Conservation (phyloP, 2,329 filamentous ascomycete species). For the Ceratocystis eucalypticola region DNA sequence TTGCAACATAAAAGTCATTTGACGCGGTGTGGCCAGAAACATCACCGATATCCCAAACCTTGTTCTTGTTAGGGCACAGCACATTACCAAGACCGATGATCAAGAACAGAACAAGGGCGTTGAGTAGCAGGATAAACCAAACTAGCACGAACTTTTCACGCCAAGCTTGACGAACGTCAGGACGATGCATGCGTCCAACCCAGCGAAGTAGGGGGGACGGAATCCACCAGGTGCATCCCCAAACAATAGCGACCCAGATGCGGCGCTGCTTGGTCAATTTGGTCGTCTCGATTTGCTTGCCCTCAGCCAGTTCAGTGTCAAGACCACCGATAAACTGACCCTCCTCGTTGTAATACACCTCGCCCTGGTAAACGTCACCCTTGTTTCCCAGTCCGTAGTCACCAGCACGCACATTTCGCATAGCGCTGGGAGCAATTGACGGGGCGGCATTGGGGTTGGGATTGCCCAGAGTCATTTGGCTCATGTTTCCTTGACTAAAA, state of each 20-base stretch:
- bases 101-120: constrained; percentile 76
- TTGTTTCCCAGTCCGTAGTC: constrained; percentile 84
- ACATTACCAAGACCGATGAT: constrained; percentile 76
- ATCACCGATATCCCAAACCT: constrained; percentile 66
- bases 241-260: constrained; percentile 69
- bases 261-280: constrained; percentile 51
- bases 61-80: constrained; percentile 81
- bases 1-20: constrained; percentile 73
- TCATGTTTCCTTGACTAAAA: constrained; percentile 41
- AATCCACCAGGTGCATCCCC: constrained; percentile 86
- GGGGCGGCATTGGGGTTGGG: constrained; percentile 29
- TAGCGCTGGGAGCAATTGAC: constrained; percentile 47
- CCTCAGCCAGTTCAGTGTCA: constrained; percentile 65
- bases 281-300: constrained; percentile 62
- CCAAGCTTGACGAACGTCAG: constrained; percentile 95
- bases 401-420: constrained; percentile 47
- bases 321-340: constrained; percentile 54
- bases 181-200: constrained; percentile 88
- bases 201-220: constrained; percentile 71
- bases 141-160: constrained; percentile 83
- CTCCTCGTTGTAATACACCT: constrained; percentile 60
- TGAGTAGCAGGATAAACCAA: constrained; percentile 66
- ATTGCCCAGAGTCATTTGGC: constrained; percentile 38
- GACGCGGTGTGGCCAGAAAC: constrained; percentile 56
- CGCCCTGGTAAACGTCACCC: constrained; percentile 63